Percentiles rank a stretch among this genome's conserved stretches.
These are phyloP conservation scores for Heterobasidion parviporum DNA, from an alignment of 1,284 basidiomycete species.

Conservation along the genomic window DNA sequence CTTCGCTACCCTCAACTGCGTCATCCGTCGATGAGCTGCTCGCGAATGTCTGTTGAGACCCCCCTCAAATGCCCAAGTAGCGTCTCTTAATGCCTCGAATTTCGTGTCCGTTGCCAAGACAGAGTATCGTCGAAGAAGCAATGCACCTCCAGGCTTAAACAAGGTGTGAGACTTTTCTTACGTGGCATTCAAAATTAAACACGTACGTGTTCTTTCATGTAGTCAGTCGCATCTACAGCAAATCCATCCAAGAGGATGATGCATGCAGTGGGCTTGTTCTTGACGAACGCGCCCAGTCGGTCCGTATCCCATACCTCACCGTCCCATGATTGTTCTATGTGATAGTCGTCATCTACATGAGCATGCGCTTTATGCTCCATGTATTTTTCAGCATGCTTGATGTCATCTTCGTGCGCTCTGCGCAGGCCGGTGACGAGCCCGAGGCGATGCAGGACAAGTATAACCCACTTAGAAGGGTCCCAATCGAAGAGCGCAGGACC, in stretches of 20 bases:
- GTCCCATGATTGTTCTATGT: constrained; percentile 22
- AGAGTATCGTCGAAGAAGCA: constrained; percentile 39
- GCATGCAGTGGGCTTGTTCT: constrained; percentile 28
- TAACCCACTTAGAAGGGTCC: constrained; percentile 82
- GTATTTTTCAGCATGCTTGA: constrained; percentile 44
- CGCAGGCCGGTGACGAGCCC: constrained; percentile 45
- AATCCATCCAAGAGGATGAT: constrained; percentile 55
- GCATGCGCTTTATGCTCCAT: constrained; percentile 33
- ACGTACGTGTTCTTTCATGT: constrained; percentile 62
- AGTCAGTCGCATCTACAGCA: constrained; percentile 55
- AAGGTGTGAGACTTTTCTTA: not conserved
- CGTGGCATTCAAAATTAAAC: not conserved
- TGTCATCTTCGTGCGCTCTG: constrained; percentile 50
- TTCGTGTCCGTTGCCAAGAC: constrained; percentile 15
- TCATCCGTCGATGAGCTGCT: constrained; percentile 49
- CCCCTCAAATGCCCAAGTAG: constrained; percentile 60
- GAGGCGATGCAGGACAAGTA: constrained; percentile 43
- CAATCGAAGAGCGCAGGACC: constrained; percentile 56
- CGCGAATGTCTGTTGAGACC: constrained; percentile 68
- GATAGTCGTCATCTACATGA: constrained; percentile 13
- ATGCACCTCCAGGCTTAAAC: constrained; percentile 45
- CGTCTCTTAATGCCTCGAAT: constrained; percentile 28
- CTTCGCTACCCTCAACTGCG: constrained; percentile 38
- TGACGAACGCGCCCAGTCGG: constrained; percentile 27
- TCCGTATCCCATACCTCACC: constrained; percentile 31